Conservation (phyloP, 805 yeast genomes). For the Candida ulmi region DNA sequence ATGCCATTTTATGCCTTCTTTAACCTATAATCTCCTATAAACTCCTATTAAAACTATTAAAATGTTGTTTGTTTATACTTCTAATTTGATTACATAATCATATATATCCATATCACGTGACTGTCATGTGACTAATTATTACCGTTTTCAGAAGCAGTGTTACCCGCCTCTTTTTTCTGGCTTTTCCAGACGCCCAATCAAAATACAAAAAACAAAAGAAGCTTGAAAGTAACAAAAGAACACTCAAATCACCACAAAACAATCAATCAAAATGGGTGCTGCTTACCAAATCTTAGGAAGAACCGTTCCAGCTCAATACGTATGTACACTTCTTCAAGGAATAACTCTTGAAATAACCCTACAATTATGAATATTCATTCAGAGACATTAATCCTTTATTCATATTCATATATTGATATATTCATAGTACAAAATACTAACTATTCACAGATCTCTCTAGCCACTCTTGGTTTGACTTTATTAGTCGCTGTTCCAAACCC, state of each 20-base stretch:
- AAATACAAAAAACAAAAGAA: background rate
- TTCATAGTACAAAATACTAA: conserved; percentile 9
- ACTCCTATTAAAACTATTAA: too few relatives aligned
- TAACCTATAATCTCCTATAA: too few relatives aligned
- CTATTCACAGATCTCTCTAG: conserved; percentile 56
- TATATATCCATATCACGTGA: too few relatives aligned
- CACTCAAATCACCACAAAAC: background rate
- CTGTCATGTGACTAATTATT: too few relatives aligned
- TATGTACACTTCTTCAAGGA: conserved; percentile 32
- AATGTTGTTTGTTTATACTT: background rate
- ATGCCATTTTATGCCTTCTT: conserved; percentile 10
- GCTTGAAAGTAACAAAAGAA: too few relatives aligned
- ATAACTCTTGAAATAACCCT: too few relatives aligned
- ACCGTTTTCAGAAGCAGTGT: too few relatives aligned
- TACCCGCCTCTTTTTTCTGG: background rate
- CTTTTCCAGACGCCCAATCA: too few relatives aligned
- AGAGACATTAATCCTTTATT: too few relatives aligned
- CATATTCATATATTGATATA: too few relatives aligned
- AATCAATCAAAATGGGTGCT: conserved; percentile 60
- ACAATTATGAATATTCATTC: too few relatives aligned
- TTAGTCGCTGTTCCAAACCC: conserved; percentile 68
- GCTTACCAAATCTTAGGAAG: conserved; percentile 83
- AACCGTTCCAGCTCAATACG: conserved; percentile 76
- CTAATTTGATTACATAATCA: too few relatives aligned
- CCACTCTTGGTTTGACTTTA: conserved; percentile 68